Conservation (phyloP, 2,329 filamentous ascomycete species). For the Phoma sp. region DNA sequence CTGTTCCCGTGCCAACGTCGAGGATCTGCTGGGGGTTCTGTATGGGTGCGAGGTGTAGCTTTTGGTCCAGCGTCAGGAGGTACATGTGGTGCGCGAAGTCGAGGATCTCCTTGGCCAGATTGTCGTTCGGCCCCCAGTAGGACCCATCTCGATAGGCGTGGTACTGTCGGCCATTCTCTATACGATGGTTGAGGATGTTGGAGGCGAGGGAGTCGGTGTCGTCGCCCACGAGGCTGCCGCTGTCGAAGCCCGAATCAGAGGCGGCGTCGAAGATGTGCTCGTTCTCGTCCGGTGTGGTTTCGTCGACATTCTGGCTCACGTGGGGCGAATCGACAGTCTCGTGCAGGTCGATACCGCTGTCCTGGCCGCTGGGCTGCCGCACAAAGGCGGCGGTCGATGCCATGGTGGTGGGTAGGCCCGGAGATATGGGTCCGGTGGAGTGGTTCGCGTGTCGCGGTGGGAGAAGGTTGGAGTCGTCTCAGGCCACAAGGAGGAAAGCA, state of each 20-base stretch:
- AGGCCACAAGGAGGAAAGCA: not conserved
- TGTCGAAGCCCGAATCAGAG: conserved; percentile 47
- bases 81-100: conserved; percentile 54
- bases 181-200: conserved; percentile 44
- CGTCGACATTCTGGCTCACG: conserved; percentile 1
- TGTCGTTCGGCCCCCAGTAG: conserved; percentile 53
- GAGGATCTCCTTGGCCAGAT: conserved; percentile 51
- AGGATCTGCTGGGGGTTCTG: conserved; percentile 37
- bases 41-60: conserved; percentile 44
- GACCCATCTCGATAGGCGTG: conserved; percentile 47
- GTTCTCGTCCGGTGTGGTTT: not conserved
- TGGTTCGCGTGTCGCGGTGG: not conserved
- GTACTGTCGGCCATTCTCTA: conserved; percentile 48
- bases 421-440: not conserved
- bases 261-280: conserved; percentile 22
- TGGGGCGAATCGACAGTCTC: conserved; percentile 7
- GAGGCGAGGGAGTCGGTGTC: conserved; percentile 47
- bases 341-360: conserved; percentile 14
- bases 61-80: conserved; percentile 43
- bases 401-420: conserved; percentile 1
- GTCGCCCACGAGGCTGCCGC: conserved; percentile 43
- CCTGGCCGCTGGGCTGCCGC: conserved; percentile 5
- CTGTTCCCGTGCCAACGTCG: conserved; percentile 47
- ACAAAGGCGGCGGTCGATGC: not conserved
- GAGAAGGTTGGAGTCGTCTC: not conserved